Conservation (phyloP, 441 rosid genomes). For the Croton setiger region DNA sequence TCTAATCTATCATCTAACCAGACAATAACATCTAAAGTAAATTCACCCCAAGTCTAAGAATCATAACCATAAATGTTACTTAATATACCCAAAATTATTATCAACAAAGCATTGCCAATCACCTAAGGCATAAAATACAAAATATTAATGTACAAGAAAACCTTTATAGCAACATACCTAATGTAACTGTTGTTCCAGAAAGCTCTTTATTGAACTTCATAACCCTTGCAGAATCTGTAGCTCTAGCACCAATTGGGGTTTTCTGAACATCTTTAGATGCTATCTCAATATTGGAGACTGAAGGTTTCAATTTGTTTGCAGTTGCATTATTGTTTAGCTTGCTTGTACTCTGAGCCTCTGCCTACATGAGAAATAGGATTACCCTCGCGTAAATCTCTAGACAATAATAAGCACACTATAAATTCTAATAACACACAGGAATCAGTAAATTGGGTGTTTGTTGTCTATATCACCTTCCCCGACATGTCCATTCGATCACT, state of each 20-base stretch:
- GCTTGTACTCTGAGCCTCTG: conserved; percentile 38
- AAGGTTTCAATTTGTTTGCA: conserved; percentile 44
- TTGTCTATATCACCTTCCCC: conserved; percentile 39
- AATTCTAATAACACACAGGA: background rate
- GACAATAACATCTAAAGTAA: background rate
- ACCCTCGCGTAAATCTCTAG: conserved; percentile 1
- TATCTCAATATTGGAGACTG: conserved; percentile 47
- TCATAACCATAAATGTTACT: background rate
- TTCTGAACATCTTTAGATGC: conserved; percentile 51
- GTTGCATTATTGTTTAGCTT: conserved; percentile 38
- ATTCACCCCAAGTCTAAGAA: background rate
- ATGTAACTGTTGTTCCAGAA: conserved; percentile 61
- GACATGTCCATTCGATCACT: conserved; percentile 51
- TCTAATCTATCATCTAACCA: background rate
- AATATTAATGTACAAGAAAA: background rate
- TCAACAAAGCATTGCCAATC: background rate
- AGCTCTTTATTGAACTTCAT: conserved; percentile 79
- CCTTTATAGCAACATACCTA: conserved; percentile 53
- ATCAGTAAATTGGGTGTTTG: conserved; percentile 1
- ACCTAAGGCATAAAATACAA: background rate
- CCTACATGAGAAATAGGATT: conserved; percentile 38
- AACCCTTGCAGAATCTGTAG: conserved; percentile 86
- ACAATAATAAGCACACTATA: conserved; percentile 3
- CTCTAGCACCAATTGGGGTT: conserved; percentile 61
- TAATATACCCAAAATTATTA: conserved; percentile 4